Conservation (phyloP, 192 early-diverging fungal species). For the Linnemannia hyalina region DNA sequence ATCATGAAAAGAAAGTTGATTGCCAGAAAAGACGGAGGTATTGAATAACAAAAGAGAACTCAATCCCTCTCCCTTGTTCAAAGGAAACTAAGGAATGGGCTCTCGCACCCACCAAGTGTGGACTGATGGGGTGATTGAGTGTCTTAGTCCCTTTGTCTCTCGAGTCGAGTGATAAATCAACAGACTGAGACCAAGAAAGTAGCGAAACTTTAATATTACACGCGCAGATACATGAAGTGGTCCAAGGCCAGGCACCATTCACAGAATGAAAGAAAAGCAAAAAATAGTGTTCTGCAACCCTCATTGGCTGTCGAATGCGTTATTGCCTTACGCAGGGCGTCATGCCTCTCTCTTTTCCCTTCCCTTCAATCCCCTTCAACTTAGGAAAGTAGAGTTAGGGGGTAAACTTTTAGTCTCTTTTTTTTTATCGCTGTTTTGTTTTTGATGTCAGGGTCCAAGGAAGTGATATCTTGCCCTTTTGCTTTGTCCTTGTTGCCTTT, state of each 20-base stretch:
- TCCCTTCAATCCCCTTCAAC: neutral
- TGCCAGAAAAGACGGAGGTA: neutral
- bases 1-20: neutral
- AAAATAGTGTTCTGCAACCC: neutral
- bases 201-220: neutral
- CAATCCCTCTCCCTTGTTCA: neutral
- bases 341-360: neutral
- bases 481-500: neutral
- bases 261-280: too few species aligned
- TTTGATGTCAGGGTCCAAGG: neutral
- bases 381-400: neutral
- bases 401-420: neutral
- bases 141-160: neutral
- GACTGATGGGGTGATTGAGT: too few species aligned
- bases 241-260: neutral
- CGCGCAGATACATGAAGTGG: neutral
- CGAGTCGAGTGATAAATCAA: neutral
- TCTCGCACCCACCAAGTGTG: neutral
- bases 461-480: neutral
- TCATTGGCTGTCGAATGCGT: neutral
- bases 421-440: neutral
- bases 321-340: neutral
- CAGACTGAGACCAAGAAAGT: neutral
- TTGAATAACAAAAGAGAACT: neutral
- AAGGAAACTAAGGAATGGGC: neutral